Conservation (phyloP, 225 moss, liverwort and hornwort species). For the Lunularia cruciata region DNA sequence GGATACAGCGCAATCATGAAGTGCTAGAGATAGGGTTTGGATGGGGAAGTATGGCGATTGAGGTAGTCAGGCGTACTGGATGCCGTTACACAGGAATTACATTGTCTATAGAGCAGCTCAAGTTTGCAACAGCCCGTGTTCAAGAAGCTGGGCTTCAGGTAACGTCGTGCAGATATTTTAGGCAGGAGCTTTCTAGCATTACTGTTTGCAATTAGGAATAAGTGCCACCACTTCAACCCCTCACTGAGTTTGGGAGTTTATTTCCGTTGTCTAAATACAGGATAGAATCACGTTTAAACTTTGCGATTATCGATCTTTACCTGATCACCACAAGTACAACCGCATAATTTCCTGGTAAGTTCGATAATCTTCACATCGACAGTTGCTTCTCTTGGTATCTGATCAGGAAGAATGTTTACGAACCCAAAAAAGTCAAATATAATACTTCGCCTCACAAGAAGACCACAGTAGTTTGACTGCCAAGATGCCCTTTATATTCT, state of each 20-base stretch:
- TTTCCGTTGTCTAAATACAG: slow-evolving; percentile 33
- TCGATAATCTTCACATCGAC: neutral
- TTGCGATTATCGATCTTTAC: slow-evolving; percentile 73
- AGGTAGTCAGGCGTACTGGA: slow-evolving; percentile 66
- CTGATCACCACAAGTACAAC: slow-evolving; percentile 61
- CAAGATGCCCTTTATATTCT: too few species aligned
- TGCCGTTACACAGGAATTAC: slow-evolving; percentile 80
- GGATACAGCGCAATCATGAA: slow-evolving; percentile 61
- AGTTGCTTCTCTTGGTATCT: neutral
- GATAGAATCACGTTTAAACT: slow-evolving; percentile 60
- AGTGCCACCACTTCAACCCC: neutral
- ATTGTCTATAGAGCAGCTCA: slow-evolving; percentile 71
- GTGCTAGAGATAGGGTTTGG: slow-evolving; percentile 78
- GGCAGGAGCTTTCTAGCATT: neutral
- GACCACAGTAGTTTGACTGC: neutral
- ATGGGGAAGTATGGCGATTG: slow-evolving; percentile 81
- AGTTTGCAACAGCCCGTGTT: slow-evolving; percentile 52
- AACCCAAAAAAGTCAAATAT: neutral
- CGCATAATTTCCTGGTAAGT: slow-evolving; percentile 85
- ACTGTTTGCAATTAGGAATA: neutral
- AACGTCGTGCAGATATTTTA: neutral
- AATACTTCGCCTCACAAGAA: too few species aligned
- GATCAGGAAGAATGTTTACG: neutral
- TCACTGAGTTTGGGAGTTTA: neutral
- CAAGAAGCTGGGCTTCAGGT: slow-evolving; percentile 57